Evolutionary conservation across 2,329 filamentous ascomycete genomes (phyloP), one percentile per base, ranked within the genome.

Genomic region (Ophiostoma piceae): DNA sequence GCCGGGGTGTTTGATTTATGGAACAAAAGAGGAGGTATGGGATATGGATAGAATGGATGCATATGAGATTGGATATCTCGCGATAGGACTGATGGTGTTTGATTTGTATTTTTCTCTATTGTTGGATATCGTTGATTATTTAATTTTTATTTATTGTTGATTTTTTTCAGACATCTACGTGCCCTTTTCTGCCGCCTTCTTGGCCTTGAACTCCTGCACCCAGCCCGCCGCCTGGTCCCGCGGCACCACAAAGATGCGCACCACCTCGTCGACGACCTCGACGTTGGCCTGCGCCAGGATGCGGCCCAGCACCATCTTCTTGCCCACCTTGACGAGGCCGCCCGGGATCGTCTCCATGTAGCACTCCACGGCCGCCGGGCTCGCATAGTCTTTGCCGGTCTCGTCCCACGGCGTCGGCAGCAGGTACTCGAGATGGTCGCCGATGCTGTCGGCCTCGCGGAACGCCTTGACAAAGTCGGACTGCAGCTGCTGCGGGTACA

Each of bases 401-500:
- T 43, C 51, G 39, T 98, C 95, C 95, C 95, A 99, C 14, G 93
- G 92, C 75, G 93, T 79, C 2, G 94, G 94, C 71, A 99, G 87
- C 11, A 98, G 89, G 76, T 97, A 97, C 3, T 84, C 83, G 67
- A 99, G 82, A 78, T 97, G 94, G 74, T 94, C 88, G 8, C 84
- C 84, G 37, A 97, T 82, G 19, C 84, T 85, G 74, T 95, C 88
- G 71, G 84, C 87, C 82, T 98, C 95, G 68, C 84, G 84, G 75
- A 97, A 95, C 0, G 87, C 87, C 81, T 96, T 97, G 79, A 99
- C 86, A 75, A 99, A 95, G 79, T 99, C 95, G 1, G 88, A 91
- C 82, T 98, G 89, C 66, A 90, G 84, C 72, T 92, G 84, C 73
- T 90, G 82, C 5, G 95, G 94, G 78, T 99, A 99, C 70, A 99